Conservation (phyloP, 108 stramenopile species). For the Discostella pseudostelligera region DNA sequence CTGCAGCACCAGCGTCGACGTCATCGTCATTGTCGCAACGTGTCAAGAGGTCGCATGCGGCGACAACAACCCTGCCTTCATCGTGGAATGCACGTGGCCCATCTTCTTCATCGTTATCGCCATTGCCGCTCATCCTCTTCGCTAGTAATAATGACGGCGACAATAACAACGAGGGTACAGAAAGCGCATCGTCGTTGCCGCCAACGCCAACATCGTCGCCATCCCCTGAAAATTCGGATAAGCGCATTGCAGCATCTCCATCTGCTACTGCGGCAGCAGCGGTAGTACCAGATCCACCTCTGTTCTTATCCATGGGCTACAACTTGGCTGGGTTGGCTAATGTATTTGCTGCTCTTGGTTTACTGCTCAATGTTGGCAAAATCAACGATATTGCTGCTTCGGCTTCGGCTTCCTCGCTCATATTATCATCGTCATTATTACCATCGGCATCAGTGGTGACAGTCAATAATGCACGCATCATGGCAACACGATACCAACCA, state of each 20-base stretch:
- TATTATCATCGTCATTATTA: not conserved
- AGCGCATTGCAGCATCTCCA: too few species aligned
- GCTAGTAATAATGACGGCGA: not conserved
- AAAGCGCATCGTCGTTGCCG: not conserved
- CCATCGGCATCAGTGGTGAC: not conserved
- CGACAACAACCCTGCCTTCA: too few species aligned
- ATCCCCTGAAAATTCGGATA: too few species aligned
- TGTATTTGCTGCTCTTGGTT: not conserved
- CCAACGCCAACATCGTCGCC: not conserved
- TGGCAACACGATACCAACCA: constrained; percentile 20
- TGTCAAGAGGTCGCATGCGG: too few species aligned
- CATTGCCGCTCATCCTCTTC: too few species aligned
- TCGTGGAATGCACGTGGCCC: too few species aligned
- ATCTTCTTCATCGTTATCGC: too few species aligned
- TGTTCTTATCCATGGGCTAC: constrained; percentile 16
- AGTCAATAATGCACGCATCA: not conserved
- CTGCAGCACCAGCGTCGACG: too few species aligned
- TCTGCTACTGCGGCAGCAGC: not conserved
- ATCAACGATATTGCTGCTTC: not conserved
- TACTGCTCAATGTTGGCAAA: constrained; percentile 5
- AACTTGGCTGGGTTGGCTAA: constrained; percentile 12
- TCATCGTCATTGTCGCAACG: too few species aligned
- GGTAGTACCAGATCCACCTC: constrained; percentile 10
- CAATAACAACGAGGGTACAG: not conserved
- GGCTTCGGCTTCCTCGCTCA: not conserved